Base-by-base conservation (phyloP, 2,329 filamentous ascomycete genomes). In the Nemania abortiva region DNA sequence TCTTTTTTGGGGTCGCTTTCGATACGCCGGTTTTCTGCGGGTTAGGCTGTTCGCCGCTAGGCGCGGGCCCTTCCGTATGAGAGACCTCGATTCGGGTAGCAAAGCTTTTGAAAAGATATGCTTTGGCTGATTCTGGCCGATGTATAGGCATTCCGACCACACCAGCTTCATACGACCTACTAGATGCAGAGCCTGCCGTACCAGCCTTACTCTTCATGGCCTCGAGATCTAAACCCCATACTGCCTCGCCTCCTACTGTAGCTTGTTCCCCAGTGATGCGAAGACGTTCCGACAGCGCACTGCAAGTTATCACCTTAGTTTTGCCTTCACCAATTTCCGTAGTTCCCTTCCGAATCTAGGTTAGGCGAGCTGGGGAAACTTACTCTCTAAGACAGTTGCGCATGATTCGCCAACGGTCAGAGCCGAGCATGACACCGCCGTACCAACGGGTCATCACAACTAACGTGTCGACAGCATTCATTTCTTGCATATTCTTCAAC, bases 111-210 rank as follows among this genome's bases (percentile, higher is more conserved):
- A 88, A 77, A 37, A 89, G 82, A 74, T 89, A 90, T 57, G 82
- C 82, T 61, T 85, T 82, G 11, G 93, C 92, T 5, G 86, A 86
- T 75, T 95, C 90, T 0, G 94, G 90, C 20, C 88, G 88, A 75
- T 94, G 90, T 27, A 95, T 91, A 1, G 92, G 90, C 80, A 96
- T 88, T 1, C 88, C 86, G 4, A 84, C 77, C 6, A 82, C 80
- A 0, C 77, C 75, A 0, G 79, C 81, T 42, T 77, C 75, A 50
- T 77, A 74, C 29, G 65, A 75, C 59, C 56, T 74, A 54, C 70
- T 74, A 18, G 80, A 78, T 68, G 63, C 75, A 58, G 69, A 73
- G 52, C 57, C 74, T 65, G 63, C 63, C 9, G 70, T 52, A 31
- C 80, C 80, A 3, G 81, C 78, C 54, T 78, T 80, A n/a, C 80